These are phyloP conservation scores for grape (Vitis vinifera) DNA, from an alignment of 164 flowering plant species.

Conservation along the genomic window DNA sequence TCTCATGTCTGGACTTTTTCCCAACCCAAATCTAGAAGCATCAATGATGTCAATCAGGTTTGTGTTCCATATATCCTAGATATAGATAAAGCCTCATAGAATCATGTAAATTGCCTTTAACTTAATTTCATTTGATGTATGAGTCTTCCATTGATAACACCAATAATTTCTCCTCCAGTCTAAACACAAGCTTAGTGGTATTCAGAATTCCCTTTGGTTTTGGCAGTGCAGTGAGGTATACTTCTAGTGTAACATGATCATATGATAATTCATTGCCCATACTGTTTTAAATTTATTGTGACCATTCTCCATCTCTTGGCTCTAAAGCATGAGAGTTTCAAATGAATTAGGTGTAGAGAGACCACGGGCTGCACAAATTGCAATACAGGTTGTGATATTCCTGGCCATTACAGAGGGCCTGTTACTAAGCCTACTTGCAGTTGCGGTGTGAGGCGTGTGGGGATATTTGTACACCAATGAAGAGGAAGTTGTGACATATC, in stretches of 20 bases:
- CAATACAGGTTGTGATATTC: conserved; percentile 29
- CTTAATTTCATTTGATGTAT: too few species aligned
- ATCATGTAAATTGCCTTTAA: too few species aligned
- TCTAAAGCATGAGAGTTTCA: conserved; percentile 43
- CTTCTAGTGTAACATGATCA: too few species aligned
- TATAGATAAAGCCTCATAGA: too few species aligned
- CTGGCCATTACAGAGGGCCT: conserved; percentile 27
- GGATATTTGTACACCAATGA: conserved; percentile 46
- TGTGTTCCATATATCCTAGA: neutral
- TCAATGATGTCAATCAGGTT: conserved; percentile 35
- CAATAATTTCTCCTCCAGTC: neutral
- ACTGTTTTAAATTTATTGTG: too few species aligned
- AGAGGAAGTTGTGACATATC: conserved; percentile 35
- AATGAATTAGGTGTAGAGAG: conserved; percentile 16
- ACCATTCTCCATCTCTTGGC: neutral
- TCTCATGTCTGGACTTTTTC: conserved; percentile 31
- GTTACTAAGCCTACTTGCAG: conserved; percentile 8
- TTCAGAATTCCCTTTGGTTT: conserved; percentile 15
- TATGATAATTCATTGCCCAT: too few species aligned
- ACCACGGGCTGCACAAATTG: conserved; percentile 35
- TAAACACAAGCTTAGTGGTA: neutral
- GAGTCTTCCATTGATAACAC: neutral
- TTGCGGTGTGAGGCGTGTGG: conserved; percentile 32
- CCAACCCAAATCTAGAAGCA: conserved; percentile 31
- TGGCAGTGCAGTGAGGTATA: conserved; percentile 15